Conservation (phyloP, 805 yeast species). For the Cephaloascus fragrans region DNA sequence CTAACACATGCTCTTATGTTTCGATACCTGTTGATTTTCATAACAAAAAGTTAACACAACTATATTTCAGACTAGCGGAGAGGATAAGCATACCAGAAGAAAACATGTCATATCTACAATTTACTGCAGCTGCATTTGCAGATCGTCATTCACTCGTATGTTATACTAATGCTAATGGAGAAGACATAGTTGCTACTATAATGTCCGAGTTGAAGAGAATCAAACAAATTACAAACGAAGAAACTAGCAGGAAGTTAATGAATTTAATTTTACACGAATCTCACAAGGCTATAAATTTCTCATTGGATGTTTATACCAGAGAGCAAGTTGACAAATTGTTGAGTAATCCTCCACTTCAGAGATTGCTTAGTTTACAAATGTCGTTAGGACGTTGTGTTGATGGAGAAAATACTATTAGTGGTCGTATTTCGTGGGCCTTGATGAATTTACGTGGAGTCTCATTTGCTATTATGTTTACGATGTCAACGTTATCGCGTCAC, state of each 20-base stretch:
- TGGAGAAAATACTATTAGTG: conserved; percentile 21
- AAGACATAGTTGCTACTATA: conserved; percentile 56
- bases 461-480: conserved; percentile 56
- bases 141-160: conserved; percentile 61
- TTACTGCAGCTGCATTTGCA: conserved; percentile 43
- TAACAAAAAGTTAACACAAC: conserved; percentile 5
- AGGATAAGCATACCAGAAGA: conserved; percentile 3
- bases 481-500: conserved; percentile 54
- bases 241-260: conserved; percentile 21
- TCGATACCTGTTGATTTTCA: conserved; percentile 13
- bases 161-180: conserved; percentile 54
- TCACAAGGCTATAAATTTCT: conserved; percentile 67
- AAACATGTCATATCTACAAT: conserved; percentile 2
- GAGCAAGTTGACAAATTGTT: conserved; percentile 72
- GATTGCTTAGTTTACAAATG: conserved; percentile 60
- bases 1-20: conserved; percentile 35
- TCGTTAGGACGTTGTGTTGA: conserved; percentile 40
- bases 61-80: conserved; percentile 12
- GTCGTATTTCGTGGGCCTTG: conserved; percentile 48
- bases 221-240: conserved; percentile 5
- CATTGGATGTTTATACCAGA: conserved; percentile 50
- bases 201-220: conserved; percentile 31
- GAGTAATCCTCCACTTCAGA: conserved; percentile 70
- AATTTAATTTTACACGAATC: conserved; percentile 48
- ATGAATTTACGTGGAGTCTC: conserved; percentile 63